Base-by-base conservation (phyloP, 306 rosid species). In the Casuarina cunninghamiana region DNA sequence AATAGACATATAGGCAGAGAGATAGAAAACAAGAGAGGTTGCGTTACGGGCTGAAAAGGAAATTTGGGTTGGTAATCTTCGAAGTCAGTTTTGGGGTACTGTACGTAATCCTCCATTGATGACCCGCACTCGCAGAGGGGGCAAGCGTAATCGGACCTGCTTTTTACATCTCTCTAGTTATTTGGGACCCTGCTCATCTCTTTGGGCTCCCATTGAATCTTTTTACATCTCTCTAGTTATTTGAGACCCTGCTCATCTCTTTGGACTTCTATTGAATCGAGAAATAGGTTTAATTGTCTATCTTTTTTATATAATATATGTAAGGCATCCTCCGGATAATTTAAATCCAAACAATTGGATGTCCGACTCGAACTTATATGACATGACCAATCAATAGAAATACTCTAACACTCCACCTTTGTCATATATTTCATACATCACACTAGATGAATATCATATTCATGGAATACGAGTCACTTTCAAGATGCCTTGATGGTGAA, bases 101-200 rank as follows among this genome's bases (percentile, higher is more conserved):
- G 74, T 19, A 19, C 58, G n/a, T 35, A 44, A 48, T 61, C 79
- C 65, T 65, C 79, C 79, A 65, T 76, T 11, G 73, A 39, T 65
- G 73, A 53, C 32, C 55, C 51, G 51, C 51, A 8, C 13, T 2
- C 13, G 11, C 10, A 46, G 2, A 46, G 50, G 10, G 50, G 3
- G 51, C 2, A 48, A 43, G 49, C 49, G 8, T 45, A 45, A 45
- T 3, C 6, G 3, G 0, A 51, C 12, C 10, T 26, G 15, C 5
- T 11, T 69, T 69, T 69, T 69, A 69, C 13, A 69, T 69, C 46
- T 17, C 2, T 45, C 44, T 54, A 0, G 1, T 54, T n/a, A n/a
- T 6, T 54, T 2, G 32, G n/a, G 26, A 54, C 35, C n/a, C n/a
- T 54, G n/a, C n/a, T n/a, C 21, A 54, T 54, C 61, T 54, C 35